These are phyloP conservation scores for Globisporangium ultimum DNA, from an alignment of 352 stramenopile genomes.

Conservation along the genomic window DNA sequence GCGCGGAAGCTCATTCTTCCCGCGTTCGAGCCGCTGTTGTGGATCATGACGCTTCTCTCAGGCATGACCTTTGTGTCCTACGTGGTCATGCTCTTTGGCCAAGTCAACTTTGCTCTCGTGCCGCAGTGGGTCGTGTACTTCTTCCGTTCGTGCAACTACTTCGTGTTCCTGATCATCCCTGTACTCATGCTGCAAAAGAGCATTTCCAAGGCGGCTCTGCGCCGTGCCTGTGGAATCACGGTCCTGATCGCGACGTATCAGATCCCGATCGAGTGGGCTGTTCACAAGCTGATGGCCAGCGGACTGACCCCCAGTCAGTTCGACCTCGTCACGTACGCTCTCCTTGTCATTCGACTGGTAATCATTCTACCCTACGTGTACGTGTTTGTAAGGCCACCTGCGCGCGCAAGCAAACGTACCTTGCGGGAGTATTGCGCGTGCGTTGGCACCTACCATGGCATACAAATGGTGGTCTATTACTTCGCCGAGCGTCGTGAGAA, in stretches of 20 bases:
- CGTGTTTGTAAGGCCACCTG: no score
- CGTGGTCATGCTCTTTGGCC: neutral
- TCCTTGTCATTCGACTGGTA: no score
- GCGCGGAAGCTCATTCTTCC: slow-evolving; percentile 55
- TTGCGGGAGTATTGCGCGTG: no score
- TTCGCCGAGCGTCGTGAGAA: no score
- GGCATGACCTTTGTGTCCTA: neutral
- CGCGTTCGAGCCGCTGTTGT: slow-evolving; percentile 47
- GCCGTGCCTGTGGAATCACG: slow-evolving; percentile 14
- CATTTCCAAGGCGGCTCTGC: slow-evolving; percentile 12
- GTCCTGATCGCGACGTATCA: slow-evolving; percentile 24
- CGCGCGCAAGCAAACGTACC: no score
- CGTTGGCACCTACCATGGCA: no score
- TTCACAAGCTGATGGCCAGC: neutral
- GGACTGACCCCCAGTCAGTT: no score
- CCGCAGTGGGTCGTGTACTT: slow-evolving; percentile 10
- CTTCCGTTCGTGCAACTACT: slow-evolving; percentile 22
- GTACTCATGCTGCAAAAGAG: slow-evolving; percentile 14
- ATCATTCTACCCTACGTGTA: no score
- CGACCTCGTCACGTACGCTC: no score
- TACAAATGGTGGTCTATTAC: no score
- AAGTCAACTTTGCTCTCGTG: neutral
- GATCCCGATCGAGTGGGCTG: slow-evolving; percentile 21
- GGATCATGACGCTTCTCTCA: slow-evolving; percentile 30
- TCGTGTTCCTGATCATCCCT: slow-evolving; percentile 5